Conservation (phyloP, 2,329 filamentous ascomycete species). For the Boeremia lycopersici region DNA sequence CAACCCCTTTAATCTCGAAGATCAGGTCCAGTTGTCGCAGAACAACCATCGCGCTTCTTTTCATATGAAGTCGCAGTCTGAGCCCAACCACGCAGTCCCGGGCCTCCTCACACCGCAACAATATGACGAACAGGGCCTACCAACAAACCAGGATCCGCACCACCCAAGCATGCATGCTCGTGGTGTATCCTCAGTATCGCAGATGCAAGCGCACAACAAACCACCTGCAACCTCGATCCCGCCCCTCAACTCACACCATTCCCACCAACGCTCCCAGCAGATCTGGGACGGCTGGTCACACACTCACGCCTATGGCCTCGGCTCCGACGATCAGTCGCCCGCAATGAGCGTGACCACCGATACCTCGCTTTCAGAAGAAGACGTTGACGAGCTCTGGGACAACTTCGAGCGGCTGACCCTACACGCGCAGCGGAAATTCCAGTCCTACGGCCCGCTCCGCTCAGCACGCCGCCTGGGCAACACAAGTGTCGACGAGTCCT, state of each 20-base stretch:
- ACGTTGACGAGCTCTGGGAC: conserved; percentile 46
- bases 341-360: conserved; percentile 40
- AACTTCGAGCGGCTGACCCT: conserved; percentile 32
- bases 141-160: conserved; percentile 36
- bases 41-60: conserved; percentile 48
- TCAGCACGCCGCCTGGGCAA: conserved; percentile 24
- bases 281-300: conserved; percentile 45
- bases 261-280: conserved; percentile 38
- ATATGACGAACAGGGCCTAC: conserved; percentile 44
- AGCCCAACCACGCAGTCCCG: conserved; percentile 46
- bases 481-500: conserved; percentile 21
- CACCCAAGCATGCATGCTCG: conserved; percentile 41
- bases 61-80: conserved; percentile 50
- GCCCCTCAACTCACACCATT: conserved; percentile 25
- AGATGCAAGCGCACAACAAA: conserved; percentile 38
- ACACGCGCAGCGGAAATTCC: conserved; percentile 20
- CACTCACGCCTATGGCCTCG: conserved; percentile 37
- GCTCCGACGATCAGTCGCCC: conserved; percentile 40
- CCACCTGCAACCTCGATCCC: conserved; percentile 28
- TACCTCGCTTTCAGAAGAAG: conserved; percentile 42
- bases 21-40: conserved; percentile 48
- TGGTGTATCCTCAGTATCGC: conserved; percentile 43
- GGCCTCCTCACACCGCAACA: conserved; percentile 46
- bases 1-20: conserved; percentile 58
- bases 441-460: conserved; percentile 19